Conservation (phyloP, 2,329 filamentous ascomycete genomes). For the Talaromyces piceae region DNA sequence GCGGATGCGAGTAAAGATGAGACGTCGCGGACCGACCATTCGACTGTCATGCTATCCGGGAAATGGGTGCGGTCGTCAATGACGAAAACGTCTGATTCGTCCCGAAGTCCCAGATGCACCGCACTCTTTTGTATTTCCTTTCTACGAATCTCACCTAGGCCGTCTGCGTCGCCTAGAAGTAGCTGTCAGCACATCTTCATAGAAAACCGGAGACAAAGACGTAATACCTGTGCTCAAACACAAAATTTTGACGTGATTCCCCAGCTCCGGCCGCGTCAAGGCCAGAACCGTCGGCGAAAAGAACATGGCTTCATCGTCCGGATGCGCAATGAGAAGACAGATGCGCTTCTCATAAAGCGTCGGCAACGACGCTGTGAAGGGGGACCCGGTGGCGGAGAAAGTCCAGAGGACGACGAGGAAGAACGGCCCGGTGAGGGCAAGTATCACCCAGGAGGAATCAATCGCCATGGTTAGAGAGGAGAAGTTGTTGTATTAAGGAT, state of each 20-base stretch:
- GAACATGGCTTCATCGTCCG: slow-evolving; percentile 99
- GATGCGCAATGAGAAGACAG: slow-evolving; percentile 88
- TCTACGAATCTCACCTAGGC: slow-evolving; percentile 73
- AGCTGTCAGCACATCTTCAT: not conserved
- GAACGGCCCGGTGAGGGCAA: slow-evolving; percentile 7
- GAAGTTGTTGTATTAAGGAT: not conserved
- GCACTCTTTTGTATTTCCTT: slow-evolving; percentile 78
- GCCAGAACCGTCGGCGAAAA: slow-evolving; percentile 83
- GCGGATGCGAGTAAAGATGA: slow-evolving; percentile 61
- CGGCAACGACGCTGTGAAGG: slow-evolving; percentile 42
- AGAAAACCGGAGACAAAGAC: not conserved
- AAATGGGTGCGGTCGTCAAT: slow-evolving; percentile 69
- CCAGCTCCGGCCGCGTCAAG: slow-evolving; percentile 69
- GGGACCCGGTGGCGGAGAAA: slow-evolving; percentile 34
- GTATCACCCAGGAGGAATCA: slow-evolving; percentile 7
- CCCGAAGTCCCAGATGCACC: slow-evolving; percentile 64
- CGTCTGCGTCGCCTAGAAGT: slow-evolving; percentile 67
- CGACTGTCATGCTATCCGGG: slow-evolving; percentile 77
- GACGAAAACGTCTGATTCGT: slow-evolving; percentile 75
- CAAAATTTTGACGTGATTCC: slow-evolving; percentile 89
- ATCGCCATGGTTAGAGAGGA: slow-evolving; percentile 1
- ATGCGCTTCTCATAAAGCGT: slow-evolving; percentile 74
- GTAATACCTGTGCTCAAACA: slow-evolving; percentile 73
- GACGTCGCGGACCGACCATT: slow-evolving; percentile 67
- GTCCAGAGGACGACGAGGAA: slow-evolving; percentile 34